A percentile compares a stretch with the other conserved stretches of the same genome.
These are phyloP conservation scores for Fraxinus angustifolia DNA, from an alignment of 305 asterid species.

Conservation along the genomic window DNA sequence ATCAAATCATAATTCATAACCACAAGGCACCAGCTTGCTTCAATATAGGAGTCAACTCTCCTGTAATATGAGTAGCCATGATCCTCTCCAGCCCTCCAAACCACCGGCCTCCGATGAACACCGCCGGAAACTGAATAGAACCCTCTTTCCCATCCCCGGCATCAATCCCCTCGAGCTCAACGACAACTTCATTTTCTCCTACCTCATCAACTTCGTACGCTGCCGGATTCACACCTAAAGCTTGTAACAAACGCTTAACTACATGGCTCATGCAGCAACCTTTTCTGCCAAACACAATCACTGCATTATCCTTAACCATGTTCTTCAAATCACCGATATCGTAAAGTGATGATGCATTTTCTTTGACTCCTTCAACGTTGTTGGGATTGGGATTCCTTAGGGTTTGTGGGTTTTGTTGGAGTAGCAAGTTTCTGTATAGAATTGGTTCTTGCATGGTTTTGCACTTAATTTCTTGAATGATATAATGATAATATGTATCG, in stretches of 20 bases:
- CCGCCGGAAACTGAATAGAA: slow-evolving; percentile 28
- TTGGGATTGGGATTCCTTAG: not conserved
- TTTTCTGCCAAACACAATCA: slow-evolving; percentile 20
- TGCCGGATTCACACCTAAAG: slow-evolving; percentile 29
- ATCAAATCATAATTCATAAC: slow-evolving; percentile 20
- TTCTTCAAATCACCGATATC: slow-evolving; percentile 10
- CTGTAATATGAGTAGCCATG: slow-evolving; percentile 32
- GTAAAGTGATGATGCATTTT: not conserved
- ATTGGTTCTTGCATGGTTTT: slow-evolving; percentile 33
- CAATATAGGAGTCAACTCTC: slow-evolving; percentile 30
- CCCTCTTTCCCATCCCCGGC: slow-evolving; percentile 6
- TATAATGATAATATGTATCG: not conserved
- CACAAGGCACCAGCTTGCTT: slow-evolving; percentile 37
- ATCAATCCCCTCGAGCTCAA: slow-evolving; percentile 17
- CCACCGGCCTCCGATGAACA: slow-evolving; percentile 31
- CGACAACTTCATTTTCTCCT: slow-evolving; percentile 17
- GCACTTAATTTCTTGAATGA: not conserved
- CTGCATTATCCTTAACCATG: slow-evolving; percentile 23
- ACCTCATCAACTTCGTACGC: slow-evolving; percentile 26
- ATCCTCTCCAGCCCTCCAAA: slow-evolving; percentile 34
- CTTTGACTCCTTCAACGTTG: not conserved
- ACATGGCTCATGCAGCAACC: slow-evolving; percentile 38
- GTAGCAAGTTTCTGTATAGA: slow-evolving; percentile 23
- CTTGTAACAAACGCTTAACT: slow-evolving; percentile 28
- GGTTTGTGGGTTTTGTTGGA: not conserved